Evolutionary conservation across 495 filamentous ascomycete species (phyloP).

Genomic region (Schizothecium vesticola): DNA sequence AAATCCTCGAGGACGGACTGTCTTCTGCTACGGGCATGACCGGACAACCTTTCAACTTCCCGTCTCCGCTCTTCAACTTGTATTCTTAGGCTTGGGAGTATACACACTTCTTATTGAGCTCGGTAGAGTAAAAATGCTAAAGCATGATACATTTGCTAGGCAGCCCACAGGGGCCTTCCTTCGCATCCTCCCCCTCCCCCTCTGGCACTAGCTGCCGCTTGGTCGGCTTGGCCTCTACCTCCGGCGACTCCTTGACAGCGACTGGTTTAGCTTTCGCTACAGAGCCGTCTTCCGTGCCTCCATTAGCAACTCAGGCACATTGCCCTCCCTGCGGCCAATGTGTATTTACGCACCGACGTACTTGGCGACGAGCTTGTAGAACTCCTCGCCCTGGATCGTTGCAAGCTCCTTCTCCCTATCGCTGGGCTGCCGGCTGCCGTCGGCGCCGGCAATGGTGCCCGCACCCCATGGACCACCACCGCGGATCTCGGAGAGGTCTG

Average conservation of each 20-base stretch:
- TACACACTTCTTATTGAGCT: background rate
- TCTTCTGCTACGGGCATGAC: too few relatives aligned
- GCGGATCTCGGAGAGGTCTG: conserved; percentile 68
- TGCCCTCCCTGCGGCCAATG: conserved; percentile 40
- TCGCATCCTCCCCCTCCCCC: conserved; percentile 8
- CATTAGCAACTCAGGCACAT: conserved; percentile 19
- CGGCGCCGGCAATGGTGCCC: conserved; percentile 76
- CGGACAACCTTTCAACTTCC: background rate
- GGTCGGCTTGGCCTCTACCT: background rate
- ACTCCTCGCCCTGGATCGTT: conserved; percentile 73
- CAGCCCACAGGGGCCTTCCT: conserved; percentile 21
- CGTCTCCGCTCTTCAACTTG: background rate
- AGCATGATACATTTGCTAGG: conserved; percentile 18
- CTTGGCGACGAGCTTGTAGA: conserved; percentile 75
- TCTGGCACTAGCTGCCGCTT: background rate
- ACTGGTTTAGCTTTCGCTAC: background rate
- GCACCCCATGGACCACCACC: conserved; percentile 92
- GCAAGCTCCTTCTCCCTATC: conserved; percentile 72
- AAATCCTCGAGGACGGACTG: background rate
- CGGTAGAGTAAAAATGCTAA: background rate
- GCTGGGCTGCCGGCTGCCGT: conserved; percentile 78
- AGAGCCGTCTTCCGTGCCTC: conserved; percentile 11
- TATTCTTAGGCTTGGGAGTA: background rate
- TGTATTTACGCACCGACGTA: conserved; percentile 77
- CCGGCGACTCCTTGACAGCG: background rate